phyloP scores from a whole-genome alignment of 352 stramenopile genomes.

The Phytophthora palmivora region DNA sequence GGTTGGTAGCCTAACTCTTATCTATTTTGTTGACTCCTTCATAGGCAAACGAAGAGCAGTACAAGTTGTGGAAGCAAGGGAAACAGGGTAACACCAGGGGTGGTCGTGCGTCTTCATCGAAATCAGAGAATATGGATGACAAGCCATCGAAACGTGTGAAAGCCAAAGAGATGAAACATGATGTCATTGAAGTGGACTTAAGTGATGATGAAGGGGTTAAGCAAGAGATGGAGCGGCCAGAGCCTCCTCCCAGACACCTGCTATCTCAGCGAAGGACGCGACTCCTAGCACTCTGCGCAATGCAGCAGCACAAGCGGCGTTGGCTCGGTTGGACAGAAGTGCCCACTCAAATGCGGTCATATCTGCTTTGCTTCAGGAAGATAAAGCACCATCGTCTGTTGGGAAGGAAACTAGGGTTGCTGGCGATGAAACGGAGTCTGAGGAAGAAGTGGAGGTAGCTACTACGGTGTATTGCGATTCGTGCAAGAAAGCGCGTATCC shows the following conservation, averaged over 20 bases:
- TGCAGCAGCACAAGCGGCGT: constrained; percentile 62
- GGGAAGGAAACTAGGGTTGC: constrained; percentile 13
- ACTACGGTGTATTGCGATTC: constrained; percentile 82
- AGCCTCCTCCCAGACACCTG: constrained; percentile 28
- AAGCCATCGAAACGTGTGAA: constrained; percentile 7
- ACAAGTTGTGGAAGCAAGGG: constrained; percentile 69
- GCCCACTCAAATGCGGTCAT: constrained; percentile 51
- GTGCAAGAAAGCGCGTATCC: constrained; percentile 83
- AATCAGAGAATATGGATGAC: constrained; percentile 3
- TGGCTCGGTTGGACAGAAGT: constrained; percentile 58
- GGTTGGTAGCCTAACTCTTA: not conserved
- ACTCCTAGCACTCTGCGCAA: constrained; percentile 45
- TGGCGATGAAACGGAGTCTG: constrained; percentile 40
- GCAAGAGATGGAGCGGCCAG: constrained; percentile 21
- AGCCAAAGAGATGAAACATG: constrained; percentile 26
- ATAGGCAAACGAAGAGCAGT: constrained; percentile 76
- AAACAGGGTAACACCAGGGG: constrained; percentile 21
- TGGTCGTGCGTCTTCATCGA: constrained; percentile 3
- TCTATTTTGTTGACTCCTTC: not conserved
- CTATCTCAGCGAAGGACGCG: constrained; percentile 38
- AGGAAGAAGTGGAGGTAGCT: constrained; percentile 65
- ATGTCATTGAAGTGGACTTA: constrained; percentile 22
- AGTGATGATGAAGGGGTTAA: constrained; percentile 24
- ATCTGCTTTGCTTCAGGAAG: constrained; percentile 41
- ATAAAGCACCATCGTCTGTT: not conserved